A percentile compares a stretch with the other conserved stretches of the same genome.
These are phyloP conservation scores for Gelatoporia subvermispora DNA, from an alignment of 768 basidiomycete genomes.

Conservation along the genomic window DNA sequence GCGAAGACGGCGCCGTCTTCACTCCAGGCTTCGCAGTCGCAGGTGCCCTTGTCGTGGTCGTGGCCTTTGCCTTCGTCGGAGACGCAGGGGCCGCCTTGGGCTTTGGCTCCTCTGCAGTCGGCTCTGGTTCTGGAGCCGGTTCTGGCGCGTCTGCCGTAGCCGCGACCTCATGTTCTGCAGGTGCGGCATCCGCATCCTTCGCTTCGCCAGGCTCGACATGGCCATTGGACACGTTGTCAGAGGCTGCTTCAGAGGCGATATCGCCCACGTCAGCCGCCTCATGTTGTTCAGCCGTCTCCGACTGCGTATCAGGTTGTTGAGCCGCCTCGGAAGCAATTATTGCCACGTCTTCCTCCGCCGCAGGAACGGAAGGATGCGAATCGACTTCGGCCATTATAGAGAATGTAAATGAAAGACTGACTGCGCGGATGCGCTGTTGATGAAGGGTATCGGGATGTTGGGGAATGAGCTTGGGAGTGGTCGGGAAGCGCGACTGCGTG, in stretches of 20 bases:
- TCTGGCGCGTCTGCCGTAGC: not conserved
- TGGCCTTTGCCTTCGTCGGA: constrained; percentile 17
- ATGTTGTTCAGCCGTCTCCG: constrained; percentile 29
- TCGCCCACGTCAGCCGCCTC: constrained; percentile 32
- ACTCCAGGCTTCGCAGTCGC: constrained; percentile 39
- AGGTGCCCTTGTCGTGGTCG: constrained; percentile 19
- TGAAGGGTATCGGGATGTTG: constrained; percentile 10
- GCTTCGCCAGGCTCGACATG: constrained; percentile 10
- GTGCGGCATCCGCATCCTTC: constrained; percentile 1
- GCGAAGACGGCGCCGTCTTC: constrained; percentile 49
- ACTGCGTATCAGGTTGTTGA: constrained; percentile 18
- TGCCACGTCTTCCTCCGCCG: constrained; percentile 15
- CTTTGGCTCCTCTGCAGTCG: not conserved
- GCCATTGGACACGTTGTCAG: constrained; percentile 13
- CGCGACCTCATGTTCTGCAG: not conserved
- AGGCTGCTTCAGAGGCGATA: constrained; percentile 16
- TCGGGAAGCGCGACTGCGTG: too few relatives aligned
- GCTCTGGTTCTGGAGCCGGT: not conserved
- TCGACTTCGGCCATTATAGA: constrained; percentile 34
- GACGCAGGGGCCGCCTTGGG: constrained; percentile 6
- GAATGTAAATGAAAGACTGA: not conserved
- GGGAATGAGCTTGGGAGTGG: constrained; percentile 2
- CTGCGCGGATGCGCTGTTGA: not conserved
- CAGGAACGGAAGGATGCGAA: constrained; percentile 12
- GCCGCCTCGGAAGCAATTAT: constrained; percentile 13